Evolutionary conservation across 2,329 filamentous ascomycete species (phyloP).

Genomic region (Penicillium hesseltinei): DNA sequence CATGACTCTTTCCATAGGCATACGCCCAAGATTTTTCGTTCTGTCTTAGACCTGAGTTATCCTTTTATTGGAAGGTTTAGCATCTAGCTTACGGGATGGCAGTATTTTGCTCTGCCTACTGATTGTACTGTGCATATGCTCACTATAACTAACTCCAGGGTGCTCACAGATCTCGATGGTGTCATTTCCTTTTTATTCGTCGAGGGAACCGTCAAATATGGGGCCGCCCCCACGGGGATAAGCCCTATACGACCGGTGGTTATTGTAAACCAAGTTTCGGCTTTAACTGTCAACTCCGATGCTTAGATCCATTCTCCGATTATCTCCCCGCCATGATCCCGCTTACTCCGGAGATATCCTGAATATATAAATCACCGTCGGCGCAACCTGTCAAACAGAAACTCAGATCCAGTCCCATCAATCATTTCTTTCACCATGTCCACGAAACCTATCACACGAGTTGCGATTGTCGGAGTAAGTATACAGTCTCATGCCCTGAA

Average conservation of each 20-base stretch:
- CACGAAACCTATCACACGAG: constrained; percentile 25
- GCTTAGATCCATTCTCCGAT: background rate
- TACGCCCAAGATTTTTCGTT: background rate
- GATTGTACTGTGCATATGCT: background rate
- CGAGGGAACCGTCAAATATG: background rate
- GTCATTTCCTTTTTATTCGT: too few species aligned
- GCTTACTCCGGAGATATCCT: background rate
- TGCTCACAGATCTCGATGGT: background rate
- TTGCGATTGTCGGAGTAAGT: constrained; percentile 40
- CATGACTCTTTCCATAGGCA: background rate
- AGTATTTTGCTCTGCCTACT: background rate
- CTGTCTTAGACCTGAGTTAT: background rate
- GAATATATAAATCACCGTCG: background rate
- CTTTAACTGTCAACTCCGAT: background rate
- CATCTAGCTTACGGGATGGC: background rate
- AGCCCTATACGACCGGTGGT: background rate
- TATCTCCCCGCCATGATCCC: background rate
- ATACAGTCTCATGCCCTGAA: background rate
- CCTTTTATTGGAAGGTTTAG: background rate
- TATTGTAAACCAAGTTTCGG: background rate
- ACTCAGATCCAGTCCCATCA: background rate
- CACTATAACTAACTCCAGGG: too few species aligned
- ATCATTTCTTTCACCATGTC: constrained; percentile 4
- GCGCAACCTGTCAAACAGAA: too few species aligned
- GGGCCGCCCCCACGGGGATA: background rate